These are phyloP conservation scores for Theobroma cacao DNA, from an alignment of 345 rosid genomes.

Conservation along the genomic window DNA sequence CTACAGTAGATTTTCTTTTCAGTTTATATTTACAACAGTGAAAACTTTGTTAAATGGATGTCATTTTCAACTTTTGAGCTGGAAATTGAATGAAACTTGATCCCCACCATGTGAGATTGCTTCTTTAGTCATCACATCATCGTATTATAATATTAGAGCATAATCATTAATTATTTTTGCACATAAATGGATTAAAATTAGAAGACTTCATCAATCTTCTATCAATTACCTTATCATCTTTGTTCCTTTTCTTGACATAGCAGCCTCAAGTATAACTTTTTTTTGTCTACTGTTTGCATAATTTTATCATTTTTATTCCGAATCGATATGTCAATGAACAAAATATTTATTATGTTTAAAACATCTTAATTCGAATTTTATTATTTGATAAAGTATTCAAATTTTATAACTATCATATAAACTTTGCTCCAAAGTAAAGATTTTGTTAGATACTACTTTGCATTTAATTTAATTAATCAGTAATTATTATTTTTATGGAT, in stretches of 20 bases:
- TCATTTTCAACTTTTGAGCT: slow-evolving; percentile 37
- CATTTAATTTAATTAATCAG: too few species aligned
- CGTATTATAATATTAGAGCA: background rate
- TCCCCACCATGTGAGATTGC: slow-evolving; percentile 28
- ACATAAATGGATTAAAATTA: background rate
- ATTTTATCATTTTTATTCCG: too few species aligned
- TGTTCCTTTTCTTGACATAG: slow-evolving; percentile 19
- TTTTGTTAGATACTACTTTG: too few species aligned
- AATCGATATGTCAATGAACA: too few species aligned
- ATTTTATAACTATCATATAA: too few species aligned
- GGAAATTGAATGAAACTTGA: slow-evolving; percentile 11
- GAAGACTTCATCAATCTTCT: background rate
- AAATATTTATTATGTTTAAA: too few species aligned
- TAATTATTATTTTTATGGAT: too few species aligned
- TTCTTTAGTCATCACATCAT: background rate
- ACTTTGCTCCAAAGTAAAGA: too few species aligned
- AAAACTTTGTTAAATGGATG: background rate
- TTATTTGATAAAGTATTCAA: too few species aligned
- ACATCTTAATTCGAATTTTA: too few species aligned
- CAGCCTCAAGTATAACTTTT: background rate
- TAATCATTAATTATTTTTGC: slow-evolving; percentile 12
- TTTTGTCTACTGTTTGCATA: too few species aligned
- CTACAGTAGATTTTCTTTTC: background rate
- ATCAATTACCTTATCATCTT: background rate
- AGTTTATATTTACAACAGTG: background rate